Evolutionary conservation across 2,329 filamentous ascomycete species (phyloP).

Genomic region (Cordyceps cicadae): DNA sequence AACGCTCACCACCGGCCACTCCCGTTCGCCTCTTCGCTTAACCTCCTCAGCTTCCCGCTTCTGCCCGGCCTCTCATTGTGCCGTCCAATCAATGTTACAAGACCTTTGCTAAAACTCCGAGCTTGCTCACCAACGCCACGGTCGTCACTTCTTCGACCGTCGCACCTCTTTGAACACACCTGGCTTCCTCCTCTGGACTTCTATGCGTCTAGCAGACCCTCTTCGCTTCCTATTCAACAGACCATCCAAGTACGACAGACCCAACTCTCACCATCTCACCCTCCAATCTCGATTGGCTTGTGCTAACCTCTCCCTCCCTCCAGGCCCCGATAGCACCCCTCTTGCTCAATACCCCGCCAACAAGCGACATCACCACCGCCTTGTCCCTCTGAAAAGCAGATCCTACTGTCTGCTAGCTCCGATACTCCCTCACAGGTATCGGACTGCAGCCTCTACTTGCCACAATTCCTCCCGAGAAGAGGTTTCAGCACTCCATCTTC

Average conservation of each 20-base stretch:
- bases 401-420: slow-evolving; percentile 59
- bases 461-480: slow-evolving; percentile 84
- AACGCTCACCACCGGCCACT: not conserved
- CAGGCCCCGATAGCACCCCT: slow-evolving; percentile 55
- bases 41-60: not conserved
- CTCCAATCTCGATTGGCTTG: not conserved
- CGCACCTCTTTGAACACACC: slow-evolving; percentile 14
- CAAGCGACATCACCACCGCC: not conserved
- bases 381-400: slow-evolving; percentile 12
- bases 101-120: not conserved
- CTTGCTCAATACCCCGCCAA: slow-evolving; percentile 11
- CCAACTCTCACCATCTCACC: not conserved
- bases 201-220: slow-evolving; percentile 87
- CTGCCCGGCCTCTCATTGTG: not conserved
- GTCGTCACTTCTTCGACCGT: slow-evolving; percentile 18
- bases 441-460: slow-evolving; percentile 58
- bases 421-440: slow-evolving; percentile 78
- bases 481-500: slow-evolving; percentile 72
- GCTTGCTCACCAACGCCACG: slow-evolving; percentile 18
- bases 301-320: slow-evolving; percentile 7
- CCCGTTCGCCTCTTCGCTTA: not conserved
- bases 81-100: slow-evolving; percentile 4
- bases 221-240: slow-evolving; percentile 82
- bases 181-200: slow-evolving; percentile 34
- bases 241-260: slow-evolving; percentile 70